Conservation (phyloP, 2,329 filamentous ascomycete species). For the Tolypocladium pustulatum region DNA sequence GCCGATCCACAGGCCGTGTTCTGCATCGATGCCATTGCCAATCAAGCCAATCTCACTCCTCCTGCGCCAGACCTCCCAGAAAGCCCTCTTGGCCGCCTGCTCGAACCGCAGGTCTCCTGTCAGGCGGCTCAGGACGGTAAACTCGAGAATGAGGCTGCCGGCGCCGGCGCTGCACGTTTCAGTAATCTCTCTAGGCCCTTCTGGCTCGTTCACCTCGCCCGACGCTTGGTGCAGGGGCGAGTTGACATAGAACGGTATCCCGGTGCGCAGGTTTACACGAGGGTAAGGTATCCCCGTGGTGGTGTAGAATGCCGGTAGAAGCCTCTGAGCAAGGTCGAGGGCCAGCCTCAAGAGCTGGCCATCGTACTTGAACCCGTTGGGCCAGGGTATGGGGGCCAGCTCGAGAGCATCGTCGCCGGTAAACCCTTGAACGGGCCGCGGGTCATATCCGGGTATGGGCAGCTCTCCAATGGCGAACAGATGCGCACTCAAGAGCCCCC, state of each 20-base stretch:
- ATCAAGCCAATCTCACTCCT: slow-evolving; percentile 80
- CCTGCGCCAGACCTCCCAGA: slow-evolving; percentile 93
- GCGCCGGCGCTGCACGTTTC: slow-evolving; percentile 96
- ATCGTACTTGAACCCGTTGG: slow-evolving; percentile 70
- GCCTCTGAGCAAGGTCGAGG: slow-evolving; percentile 68
- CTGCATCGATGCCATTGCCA: slow-evolving; percentile 84
- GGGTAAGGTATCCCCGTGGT: slow-evolving; percentile 89
- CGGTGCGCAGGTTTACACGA: slow-evolving; percentile 79
- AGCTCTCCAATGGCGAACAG: slow-evolving; percentile 85
- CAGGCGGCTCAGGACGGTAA: slow-evolving; percentile 78
- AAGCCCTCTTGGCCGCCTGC: slow-evolving; percentile 78
- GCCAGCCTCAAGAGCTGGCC: slow-evolving; percentile 87
- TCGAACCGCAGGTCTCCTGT: slow-evolving; percentile 86
- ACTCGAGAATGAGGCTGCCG: slow-evolving; percentile 90
- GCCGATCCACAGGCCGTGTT: slow-evolving; percentile 81
- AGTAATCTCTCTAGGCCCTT: slow-evolving; percentile 58
- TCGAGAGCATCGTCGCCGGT: slow-evolving; percentile 32
- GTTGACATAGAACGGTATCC: slow-evolving; percentile 86
- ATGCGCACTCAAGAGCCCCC: slow-evolving; percentile 85
- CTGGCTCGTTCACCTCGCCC: slow-evolving; percentile 16
- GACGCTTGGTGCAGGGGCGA: slow-evolving; percentile 61
- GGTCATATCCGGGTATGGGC: slow-evolving; percentile 70
- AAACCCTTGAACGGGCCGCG: slow-evolving; percentile 22
- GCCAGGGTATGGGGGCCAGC: slow-evolving; percentile 54
- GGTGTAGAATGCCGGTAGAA: slow-evolving; percentile 88